Conservation (phyloP, 2,329 filamentous ascomycete species). For the Alternaria ethzedia region DNA sequence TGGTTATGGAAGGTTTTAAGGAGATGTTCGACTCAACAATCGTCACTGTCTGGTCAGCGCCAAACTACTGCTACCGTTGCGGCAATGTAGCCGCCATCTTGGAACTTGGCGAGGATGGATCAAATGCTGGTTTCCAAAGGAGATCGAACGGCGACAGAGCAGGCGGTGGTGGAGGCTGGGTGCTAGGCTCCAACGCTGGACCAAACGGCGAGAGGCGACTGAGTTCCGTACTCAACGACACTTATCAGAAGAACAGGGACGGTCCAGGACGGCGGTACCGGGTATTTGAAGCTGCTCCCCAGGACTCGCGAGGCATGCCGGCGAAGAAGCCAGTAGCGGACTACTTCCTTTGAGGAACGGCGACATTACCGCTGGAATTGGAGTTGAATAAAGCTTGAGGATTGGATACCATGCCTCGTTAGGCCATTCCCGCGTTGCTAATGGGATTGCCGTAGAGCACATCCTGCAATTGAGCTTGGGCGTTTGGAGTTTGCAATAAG, state of each 20-base stretch:
- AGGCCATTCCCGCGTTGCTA: neutral
- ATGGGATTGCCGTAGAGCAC: neutral
- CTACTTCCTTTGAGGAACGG: slow-evolving; percentile 74
- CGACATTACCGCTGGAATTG: neutral
- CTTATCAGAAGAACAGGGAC: slow-evolving; percentile 53
- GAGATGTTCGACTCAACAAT: slow-evolving; percentile 93
- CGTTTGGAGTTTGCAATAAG: slow-evolving; percentile 2
- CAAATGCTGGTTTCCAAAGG: slow-evolving; percentile 55
- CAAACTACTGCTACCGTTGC: slow-evolving; percentile 69
- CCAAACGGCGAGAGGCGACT: slow-evolving; percentile 40
- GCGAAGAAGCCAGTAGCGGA: slow-evolving; percentile 98
- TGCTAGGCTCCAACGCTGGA: slow-evolving; percentile 41
- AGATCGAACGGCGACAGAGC: slow-evolving; percentile 72
- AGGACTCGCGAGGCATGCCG: slow-evolving; percentile 96
- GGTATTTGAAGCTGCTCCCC: slow-evolving; percentile 95
- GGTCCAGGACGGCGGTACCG: slow-evolving; percentile 90
- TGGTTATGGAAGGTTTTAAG: slow-evolving; percentile 99
- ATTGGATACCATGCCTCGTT: neutral
- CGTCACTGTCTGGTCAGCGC: slow-evolving; percentile 92
- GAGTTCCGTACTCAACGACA: slow-evolving; percentile 49
- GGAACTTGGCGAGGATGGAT: slow-evolving; percentile 85
- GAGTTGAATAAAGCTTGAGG: neutral
- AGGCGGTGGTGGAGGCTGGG: slow-evolving; percentile 50
- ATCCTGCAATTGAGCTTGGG: slow-evolving; percentile 4
- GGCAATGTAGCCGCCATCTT: slow-evolving; percentile 82